Evolutionary conservation across 805 yeast species (phyloP), one percentile per base, ranked within the genome.

Genomic region (Brettanomyces naardenensis): DNA sequence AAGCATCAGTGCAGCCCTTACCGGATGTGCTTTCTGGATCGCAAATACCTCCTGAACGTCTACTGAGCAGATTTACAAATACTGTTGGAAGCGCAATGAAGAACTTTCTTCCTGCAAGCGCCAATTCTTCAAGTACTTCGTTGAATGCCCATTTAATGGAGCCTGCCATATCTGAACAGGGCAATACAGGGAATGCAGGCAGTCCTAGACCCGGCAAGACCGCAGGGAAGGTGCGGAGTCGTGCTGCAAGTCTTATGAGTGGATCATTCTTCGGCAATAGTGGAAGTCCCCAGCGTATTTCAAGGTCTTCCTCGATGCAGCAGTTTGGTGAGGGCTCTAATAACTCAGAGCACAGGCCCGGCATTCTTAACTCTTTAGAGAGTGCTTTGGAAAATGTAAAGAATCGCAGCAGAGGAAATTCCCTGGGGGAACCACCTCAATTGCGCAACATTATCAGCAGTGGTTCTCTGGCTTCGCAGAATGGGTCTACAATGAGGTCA

Each of bases 81-180:
- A 51, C 64, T 39, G 46, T 61, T 45, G 61, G 58, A 4, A 63
- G 61, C 0, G 64, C 59, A 2, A 57, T 61, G 56, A 61, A 59
- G 40, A 56, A 38, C 27, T 52, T 61, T 19, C 44, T 62, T 14
- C 61, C 64, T 4, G 36, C 53, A 3, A 59, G 62, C 28, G 54
- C 50, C 10, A 55, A 62, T 1, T 49, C 61, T 2, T 59, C 63
- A 2, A 45, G 54, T 13, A 52, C 60, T 1, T 60, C 65, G 14
- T 42, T 60, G 25, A 48, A 44, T 31, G 37, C 39, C 3, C 49
- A 44, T 28, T 19, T 44, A 19, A 49, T 42, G 5, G 36, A 34
- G 4, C 18, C 41, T 7, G 18, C 11, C 13, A 15, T 18, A 13
- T 30, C 33, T 7, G 30, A 18, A 6, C 30, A 27, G 13, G 13